Conservation (phyloP, 306 rosid species). For the Luffa aegyptiaca region DNA sequence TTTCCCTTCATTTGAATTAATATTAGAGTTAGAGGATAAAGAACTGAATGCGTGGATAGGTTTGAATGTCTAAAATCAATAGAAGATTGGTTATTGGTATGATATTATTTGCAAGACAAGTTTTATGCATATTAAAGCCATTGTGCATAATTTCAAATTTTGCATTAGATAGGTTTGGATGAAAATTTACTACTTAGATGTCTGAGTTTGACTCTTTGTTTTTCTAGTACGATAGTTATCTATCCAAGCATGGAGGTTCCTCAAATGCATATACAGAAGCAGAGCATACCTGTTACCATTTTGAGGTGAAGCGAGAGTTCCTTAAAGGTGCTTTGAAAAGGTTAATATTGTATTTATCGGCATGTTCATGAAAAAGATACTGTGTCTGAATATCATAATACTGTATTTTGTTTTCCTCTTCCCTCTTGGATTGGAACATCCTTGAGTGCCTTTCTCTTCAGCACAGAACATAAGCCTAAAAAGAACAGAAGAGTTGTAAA, state of each 20-base stretch:
- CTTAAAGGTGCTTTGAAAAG: constrained; percentile 83
- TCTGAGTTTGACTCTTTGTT: constrained; percentile 29
- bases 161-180: neutral
- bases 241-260: constrained; percentile 96
- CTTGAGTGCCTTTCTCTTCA: neutral
- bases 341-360: constrained; percentile 25
- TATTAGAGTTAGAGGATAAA: neutral
- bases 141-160: constrained; percentile 1
- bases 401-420: neutral
- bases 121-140: neutral
- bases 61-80: neutral
- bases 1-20: neutral
- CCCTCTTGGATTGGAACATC: neutral
- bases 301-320: constrained; percentile 84
- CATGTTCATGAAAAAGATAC: neutral
- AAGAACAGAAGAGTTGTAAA: neutral
- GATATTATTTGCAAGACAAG: neutral
- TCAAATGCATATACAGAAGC: constrained; percentile 93
- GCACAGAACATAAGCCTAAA: neutral
- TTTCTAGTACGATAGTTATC: constrained; percentile 90
- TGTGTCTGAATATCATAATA: neutral
- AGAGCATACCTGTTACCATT: constrained; percentile 95
- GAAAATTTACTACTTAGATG: constrained; percentile 18
- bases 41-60: neutral
- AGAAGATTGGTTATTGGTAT: neutral